A percentile compares a stretch with the other conserved stretches of the same genome.
Evolutionary conservation across 306 rosid species (phyloP).

Genomic region (Acacia crassicarpa): DNA sequence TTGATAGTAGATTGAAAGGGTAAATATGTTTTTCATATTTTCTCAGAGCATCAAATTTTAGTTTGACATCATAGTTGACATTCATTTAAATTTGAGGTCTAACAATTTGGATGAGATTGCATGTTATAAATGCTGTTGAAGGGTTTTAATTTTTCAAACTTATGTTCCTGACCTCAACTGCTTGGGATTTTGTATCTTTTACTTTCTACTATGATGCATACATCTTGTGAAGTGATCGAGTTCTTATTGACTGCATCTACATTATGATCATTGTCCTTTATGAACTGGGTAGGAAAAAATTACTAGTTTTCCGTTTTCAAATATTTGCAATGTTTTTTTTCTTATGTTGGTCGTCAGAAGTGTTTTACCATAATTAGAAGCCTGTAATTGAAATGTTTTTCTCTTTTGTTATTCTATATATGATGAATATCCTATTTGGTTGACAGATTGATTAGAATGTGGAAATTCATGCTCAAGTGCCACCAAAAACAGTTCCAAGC

Average conservation of each 20-base stretch:
- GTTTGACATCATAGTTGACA: constrained; percentile 14
- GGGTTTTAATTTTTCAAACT: background rate
- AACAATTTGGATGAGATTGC: constrained; percentile 1
- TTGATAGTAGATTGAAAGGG: constrained; percentile 7
- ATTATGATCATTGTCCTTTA: constrained; percentile 10
- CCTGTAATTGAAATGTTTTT: background rate
- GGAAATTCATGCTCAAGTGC: constrained; percentile 89
- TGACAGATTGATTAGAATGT: constrained; percentile 89
- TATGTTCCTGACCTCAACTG: background rate
- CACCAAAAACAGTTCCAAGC: constrained; percentile 95
- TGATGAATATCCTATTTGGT: constrained; percentile 34
- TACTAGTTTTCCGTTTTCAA: background rate
- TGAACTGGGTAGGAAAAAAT: constrained; percentile 6
- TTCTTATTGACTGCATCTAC: background rate
- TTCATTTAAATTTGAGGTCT: background rate
- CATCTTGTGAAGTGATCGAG: constrained; percentile 14
- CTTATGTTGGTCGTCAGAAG: background rate
- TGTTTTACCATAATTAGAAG: constrained; percentile 6
- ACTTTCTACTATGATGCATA: background rate
- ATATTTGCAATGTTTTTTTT: background rate
- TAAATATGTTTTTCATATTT: constrained; percentile 11
- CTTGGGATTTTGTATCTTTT: background rate
- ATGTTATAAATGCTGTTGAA: background rate
- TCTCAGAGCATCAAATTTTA: constrained; percentile 11
- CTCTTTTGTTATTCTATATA: constrained; percentile 10